Evolutionary conservation across 139 green algal species (phyloP).

Genomic region (Monoraphidium neglectum): DNA sequence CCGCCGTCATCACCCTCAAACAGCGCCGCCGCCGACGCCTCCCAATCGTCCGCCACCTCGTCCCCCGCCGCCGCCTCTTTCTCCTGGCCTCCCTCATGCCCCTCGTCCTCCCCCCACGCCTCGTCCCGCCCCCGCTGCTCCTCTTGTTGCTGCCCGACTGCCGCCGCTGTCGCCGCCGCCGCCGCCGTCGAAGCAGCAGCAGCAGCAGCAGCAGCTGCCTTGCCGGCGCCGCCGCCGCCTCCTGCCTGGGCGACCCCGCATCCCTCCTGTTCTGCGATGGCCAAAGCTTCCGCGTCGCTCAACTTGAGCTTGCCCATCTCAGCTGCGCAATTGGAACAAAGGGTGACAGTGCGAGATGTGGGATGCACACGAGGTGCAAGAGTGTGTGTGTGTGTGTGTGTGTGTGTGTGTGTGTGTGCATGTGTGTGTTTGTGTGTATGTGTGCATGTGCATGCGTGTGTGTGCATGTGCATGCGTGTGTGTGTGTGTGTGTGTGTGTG

Average conservation of each 20-base stretch:
- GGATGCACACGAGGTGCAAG: too few relatives aligned
- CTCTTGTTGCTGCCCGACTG: constrained; percentile 2
- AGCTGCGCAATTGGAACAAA: too few relatives aligned
- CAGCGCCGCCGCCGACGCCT: background rate
- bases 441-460: too few relatives aligned
- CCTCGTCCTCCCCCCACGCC: background rate
- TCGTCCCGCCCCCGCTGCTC: background rate
- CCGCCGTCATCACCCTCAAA: background rate
- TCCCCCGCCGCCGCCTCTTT: background rate
- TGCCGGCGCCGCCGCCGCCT: background rate
- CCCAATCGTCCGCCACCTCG: background rate
- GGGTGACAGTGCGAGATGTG: too few relatives aligned
- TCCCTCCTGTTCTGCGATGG: background rate
- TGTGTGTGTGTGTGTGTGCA: too few relatives aligned
- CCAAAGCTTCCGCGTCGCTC: constrained; percentile 28
- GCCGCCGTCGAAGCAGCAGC: background rate
- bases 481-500: too few relatives aligned
- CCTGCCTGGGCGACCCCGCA: background rate
- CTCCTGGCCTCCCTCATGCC: background rate
- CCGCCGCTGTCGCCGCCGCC: background rate
- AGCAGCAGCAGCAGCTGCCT: constrained; percentile 2
- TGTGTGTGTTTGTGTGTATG: background rate
- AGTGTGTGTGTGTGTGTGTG: too few relatives aligned
- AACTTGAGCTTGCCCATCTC: constrained; percentile 47
- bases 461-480: too few relatives aligned